Base-by-base conservation (phyloP, 352 stramenopile species). In the Phytophthora citricola region DNA sequence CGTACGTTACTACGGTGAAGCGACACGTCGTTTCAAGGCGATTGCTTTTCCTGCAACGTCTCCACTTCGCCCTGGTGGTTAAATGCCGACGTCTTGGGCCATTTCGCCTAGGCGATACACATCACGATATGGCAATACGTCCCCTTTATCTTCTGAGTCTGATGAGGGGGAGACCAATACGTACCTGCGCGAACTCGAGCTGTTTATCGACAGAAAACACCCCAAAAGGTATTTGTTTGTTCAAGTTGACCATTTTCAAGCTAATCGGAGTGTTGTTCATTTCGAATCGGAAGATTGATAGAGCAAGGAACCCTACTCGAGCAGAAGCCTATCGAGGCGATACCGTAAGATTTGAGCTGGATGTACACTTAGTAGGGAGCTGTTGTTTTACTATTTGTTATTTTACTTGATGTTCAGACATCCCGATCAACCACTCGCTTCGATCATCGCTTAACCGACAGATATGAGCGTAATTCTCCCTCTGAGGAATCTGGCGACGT, bases 1-100 rank as follows among this genome's bases (percentile, higher is more conserved):
- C 38, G 57, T 60, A 66, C 60, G 66, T 71, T 74, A 58, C 29
- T 48, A 36, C 17, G 31, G 61, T 62, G 49, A 75, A 67, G 48
- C 56, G 67, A 58, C 56, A 60, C 49, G 50, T 75, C 61, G 61
- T 71, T 75, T 73, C 55, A 55, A 36, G 9, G 31, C 7, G 10
- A 3, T 14, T 36, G 2, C 8, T 2, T 36, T 14, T 36, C 31
- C 31, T 32, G 3, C 6, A 9, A 27, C 32, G 10, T 29, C 27
- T 41, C 22, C 27, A 57, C 15, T 51, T 3, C 31, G 44, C 41
- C 31, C 45, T n/a, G 45, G 14, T 55, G 34, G 32, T 39, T 17
- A 59, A 29, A 71, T 72, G 63, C 45, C 44, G 12, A 60, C 40
- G 11, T 54, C 38, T 3, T 69, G 56, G 44, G 39, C 50, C 4